phyloP scores from a whole-genome alignment of 352 stramenopile species.

The Phytophthora sp. region DNA sequence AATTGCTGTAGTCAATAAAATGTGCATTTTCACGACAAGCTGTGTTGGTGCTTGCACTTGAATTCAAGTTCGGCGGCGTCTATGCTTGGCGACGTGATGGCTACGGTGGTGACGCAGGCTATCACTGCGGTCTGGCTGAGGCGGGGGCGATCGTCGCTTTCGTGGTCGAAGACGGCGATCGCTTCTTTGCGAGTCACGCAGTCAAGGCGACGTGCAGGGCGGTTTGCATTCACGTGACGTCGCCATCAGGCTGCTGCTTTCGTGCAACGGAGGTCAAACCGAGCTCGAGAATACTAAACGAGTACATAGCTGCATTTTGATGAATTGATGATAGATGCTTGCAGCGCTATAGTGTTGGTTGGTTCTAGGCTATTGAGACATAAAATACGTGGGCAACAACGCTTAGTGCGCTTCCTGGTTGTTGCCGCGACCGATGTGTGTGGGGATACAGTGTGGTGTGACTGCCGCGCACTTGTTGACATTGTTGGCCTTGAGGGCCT shows the following conservation, averaged over 20 bases:
- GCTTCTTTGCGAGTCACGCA: too few relatives aligned
- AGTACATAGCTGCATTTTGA: constrained; percentile 4
- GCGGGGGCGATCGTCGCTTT: background rate
- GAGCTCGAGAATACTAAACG: background rate
- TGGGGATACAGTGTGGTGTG: constrained; percentile 30
- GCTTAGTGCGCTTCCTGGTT: constrained; percentile 41
- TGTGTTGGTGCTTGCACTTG: background rate
- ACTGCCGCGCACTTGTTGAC: constrained; percentile 17
- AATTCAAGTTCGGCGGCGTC: background rate
- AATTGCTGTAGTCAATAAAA: constrained; percentile 42
- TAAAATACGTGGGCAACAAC: constrained; percentile 25
- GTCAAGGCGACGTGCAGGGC: too few relatives aligned
- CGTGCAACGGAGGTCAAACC: background rate
- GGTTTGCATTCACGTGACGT: background rate
- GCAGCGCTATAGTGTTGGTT: background rate
- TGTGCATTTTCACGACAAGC: constrained; percentile 20
- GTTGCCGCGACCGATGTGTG: constrained; percentile 21
- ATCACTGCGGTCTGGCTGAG: background rate
- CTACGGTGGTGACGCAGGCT: background rate
- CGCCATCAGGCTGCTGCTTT: background rate
- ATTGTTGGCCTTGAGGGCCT: constrained; percentile 26
- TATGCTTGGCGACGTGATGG: constrained; percentile 8
- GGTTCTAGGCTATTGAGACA: constrained; percentile 29
- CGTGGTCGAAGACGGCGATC: too few relatives aligned
- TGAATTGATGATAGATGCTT: constrained; percentile 13